Evolutionary conservation across 371 early-diverging fungal species (phyloP).

Genomic region (Rhizopus microsporus): DNA sequence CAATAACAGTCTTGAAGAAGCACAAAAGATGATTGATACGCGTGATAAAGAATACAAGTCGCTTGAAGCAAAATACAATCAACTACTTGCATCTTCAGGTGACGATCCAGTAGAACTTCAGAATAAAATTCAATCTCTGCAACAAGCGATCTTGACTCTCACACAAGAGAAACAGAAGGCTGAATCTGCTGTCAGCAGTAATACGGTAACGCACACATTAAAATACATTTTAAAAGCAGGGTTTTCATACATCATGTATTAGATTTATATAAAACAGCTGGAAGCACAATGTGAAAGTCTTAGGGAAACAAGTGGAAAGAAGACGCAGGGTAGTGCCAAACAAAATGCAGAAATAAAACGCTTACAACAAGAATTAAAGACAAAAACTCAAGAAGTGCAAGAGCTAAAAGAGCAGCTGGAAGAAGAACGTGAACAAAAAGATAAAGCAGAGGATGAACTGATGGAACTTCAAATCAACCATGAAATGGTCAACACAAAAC

Average conservation of each 20-base stretch:
- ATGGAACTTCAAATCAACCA: constrained; percentile 3
- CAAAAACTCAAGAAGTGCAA: background rate
- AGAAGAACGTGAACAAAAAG: background rate
- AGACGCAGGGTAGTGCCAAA: background rate
- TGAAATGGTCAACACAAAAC: background rate
- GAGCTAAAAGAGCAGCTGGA: background rate
- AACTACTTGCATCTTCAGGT: background rate
- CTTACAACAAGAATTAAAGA: background rate
- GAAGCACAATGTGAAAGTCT: constrained; percentile 1
- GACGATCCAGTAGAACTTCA: background rate
- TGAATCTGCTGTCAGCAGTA: background rate
- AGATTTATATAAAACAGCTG: background rate
- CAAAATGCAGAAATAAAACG: background rate
- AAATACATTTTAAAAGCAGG: background rate
- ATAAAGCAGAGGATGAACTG: background rate
- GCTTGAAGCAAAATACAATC: background rate
- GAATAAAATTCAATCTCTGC: too few species aligned
- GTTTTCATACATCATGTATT: background rate
- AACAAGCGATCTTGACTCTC: background rate
- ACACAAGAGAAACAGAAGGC: background rate
- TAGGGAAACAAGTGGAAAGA: background rate
- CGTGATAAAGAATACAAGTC: background rate
- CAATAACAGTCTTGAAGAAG: background rate
- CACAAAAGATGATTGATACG: background rate
- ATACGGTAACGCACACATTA: background rate